Conservation (phyloP, 345 rosid species). For the Corchorus capsularis region DNA sequence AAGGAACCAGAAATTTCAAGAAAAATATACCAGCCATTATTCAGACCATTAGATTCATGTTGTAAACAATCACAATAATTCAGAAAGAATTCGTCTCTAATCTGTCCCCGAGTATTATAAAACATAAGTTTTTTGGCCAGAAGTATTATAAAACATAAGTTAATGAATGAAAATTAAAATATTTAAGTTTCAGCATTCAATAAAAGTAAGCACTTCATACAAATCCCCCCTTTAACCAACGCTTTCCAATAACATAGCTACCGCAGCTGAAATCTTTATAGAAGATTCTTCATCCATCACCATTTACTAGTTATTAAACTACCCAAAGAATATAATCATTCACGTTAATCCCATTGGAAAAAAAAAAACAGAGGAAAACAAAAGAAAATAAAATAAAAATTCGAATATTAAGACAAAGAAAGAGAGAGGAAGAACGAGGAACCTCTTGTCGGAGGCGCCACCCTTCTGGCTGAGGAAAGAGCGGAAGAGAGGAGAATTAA, state of each 20-base stretch:
- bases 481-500: slow-evolving; percentile 84
- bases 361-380: background rate
- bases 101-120: background rate
- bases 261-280: background rate
- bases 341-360: background rate
- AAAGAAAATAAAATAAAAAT: background rate
- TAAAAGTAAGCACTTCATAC: background rate
- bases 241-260: background rate
- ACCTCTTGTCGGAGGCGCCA: slow-evolving; percentile 91
- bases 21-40: background rate
- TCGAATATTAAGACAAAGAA: background rate
- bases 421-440: background rate
- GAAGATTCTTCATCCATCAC: background rate
- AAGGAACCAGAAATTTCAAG: background rate
- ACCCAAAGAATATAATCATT: background rate
- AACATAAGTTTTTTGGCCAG: background rate
- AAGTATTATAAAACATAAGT: background rate
- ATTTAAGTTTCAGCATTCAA: background rate
- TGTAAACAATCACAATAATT: background rate
- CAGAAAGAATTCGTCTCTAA: background rate
- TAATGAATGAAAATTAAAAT: background rate
- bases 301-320: background rate
- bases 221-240: background rate
- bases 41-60: background rate
- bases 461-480: slow-evolving; percentile 98